Conservation (phyloP, 306 rosid genomes). For the Aeschynomene evenia region DNA sequence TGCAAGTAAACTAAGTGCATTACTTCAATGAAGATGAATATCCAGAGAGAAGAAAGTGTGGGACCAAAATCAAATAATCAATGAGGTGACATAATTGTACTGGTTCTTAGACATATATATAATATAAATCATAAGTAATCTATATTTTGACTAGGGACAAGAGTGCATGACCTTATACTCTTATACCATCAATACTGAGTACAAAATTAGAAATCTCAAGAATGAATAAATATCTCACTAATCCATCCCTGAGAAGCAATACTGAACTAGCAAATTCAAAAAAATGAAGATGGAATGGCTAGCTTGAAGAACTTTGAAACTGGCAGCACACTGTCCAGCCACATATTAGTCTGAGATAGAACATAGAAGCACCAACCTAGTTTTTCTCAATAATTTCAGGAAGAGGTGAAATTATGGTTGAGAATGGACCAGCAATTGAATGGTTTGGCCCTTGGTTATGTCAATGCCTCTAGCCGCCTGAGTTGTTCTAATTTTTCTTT, state of each 20-base stretch:
- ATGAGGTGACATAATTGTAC: not conserved
- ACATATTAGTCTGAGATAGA: not conserved
- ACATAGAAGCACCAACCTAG: not conserved
- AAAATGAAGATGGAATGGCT: not conserved
- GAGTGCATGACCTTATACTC: not conserved
- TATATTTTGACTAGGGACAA: not conserved
- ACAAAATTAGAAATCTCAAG: not conserved
- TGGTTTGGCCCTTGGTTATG: not conserved
- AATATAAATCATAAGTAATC: not conserved
- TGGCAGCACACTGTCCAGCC: not conserved
- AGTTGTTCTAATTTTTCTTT: not conserved
- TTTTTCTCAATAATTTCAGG: not conserved
- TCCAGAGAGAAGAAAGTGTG: not conserved
- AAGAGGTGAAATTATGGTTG: not conserved
- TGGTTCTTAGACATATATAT: not conserved
- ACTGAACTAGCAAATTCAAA: not conserved
- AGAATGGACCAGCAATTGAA: constrained; percentile 10
- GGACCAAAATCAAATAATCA: not conserved
- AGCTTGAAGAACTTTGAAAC: constrained; percentile 10
- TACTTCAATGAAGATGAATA: constrained; percentile 7
- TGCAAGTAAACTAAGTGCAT: constrained; percentile 13
- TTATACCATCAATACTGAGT: not conserved
- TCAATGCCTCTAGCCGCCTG: constrained; percentile 9
- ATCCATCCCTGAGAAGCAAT: not conserved
- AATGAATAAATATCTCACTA: constrained; percentile 12